Evolutionary conservation across 768 basidiomycete genomes (phyloP).

Genomic region (Filobasidium floriforme): DNA sequence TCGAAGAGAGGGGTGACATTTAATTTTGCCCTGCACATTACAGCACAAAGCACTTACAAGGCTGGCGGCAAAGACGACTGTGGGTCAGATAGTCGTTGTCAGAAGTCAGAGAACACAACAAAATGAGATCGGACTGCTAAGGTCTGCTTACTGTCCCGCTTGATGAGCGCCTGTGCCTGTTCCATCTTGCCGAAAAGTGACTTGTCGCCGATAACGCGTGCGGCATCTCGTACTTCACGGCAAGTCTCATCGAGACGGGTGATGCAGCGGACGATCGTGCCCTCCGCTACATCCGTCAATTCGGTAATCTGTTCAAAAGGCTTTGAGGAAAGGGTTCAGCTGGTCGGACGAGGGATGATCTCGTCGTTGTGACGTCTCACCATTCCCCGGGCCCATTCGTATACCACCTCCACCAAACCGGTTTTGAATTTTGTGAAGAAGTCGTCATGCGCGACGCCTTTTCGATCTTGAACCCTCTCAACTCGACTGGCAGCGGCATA

Average conservation of each 20-base stretch:
- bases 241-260: slow-evolving; percentile 95
- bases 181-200: slow-evolving; percentile 98
- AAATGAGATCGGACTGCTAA: background rate
- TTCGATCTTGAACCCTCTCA: slow-evolving; percentile 65
- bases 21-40: background rate
- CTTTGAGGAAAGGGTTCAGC: slow-evolving; percentile 47
- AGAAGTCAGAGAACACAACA: background rate
- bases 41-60: slow-evolving; percentile 29
- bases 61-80: slow-evolving; percentile 43
- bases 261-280: slow-evolving; percentile 92
- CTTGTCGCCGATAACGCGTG: slow-evolving; percentile 91
- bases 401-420: slow-evolving; percentile 90
- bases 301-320: slow-evolving; percentile 90
- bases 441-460: slow-evolving; percentile 70
- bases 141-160: slow-evolving; percentile 76
- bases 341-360: background rate
- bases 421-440: slow-evolving; percentile 70
- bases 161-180: slow-evolving; percentile 83
- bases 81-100: background rate
- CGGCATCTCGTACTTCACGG: slow-evolving; percentile 91
- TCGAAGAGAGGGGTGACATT: background rate
- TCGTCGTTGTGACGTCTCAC: slow-evolving; percentile 49
- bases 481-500: slow-evolving; percentile 69
- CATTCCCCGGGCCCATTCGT: slow-evolving; percentile 99
- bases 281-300: slow-evolving; percentile 90